Evolutionary conservation across 2,329 filamentous ascomycete genomes (phyloP).

Genomic region (Cercospora sp.): DNA sequence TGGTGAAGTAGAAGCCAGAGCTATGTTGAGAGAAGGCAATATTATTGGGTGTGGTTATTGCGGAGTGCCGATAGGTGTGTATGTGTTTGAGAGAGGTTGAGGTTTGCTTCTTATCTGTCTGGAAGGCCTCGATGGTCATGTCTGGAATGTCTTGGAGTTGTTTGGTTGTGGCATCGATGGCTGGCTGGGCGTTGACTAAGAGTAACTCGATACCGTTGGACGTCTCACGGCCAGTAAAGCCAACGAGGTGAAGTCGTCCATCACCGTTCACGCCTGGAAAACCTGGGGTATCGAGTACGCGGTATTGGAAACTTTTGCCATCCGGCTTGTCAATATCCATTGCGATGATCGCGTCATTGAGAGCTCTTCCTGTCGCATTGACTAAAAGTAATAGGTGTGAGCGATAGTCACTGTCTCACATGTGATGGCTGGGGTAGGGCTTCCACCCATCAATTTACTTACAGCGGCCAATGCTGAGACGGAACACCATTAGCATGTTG

Average conservation of each 20-base stretch:
- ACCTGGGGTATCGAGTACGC: constrained; percentile 19
- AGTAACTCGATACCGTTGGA: constrained; percentile 19
- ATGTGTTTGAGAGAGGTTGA: constrained; percentile 15
- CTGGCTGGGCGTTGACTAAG: constrained; percentile 24
- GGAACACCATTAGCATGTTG: neutral
- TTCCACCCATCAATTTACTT: no score
- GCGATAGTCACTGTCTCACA: no score
- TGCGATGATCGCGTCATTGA: constrained; percentile 28
- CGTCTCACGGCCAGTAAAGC: constrained; percentile 20
- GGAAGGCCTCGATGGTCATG: constrained; percentile 27
- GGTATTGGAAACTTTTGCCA: constrained; percentile 23
- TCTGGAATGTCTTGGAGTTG: constrained; percentile 22
- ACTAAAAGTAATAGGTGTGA: no score
- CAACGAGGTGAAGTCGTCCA: constrained; percentile 25
- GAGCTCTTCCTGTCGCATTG: constrained; percentile 25
- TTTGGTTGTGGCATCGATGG: constrained; percentile 19
- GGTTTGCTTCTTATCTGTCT: constrained; percentile 7
- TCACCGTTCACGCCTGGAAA: constrained; percentile 21
- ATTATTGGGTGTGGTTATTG: constrained; percentile 28
- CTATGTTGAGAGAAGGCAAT: constrained; percentile 20
- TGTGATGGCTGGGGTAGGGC: no score
- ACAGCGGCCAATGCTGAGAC: constrained; percentile 16
- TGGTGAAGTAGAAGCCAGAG: constrained; percentile 27
- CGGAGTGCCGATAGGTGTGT: constrained; percentile 19
- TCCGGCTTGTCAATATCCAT: constrained; percentile 28